Conservation (phyloP, 2,329 filamentous ascomycete species). For the Pezicula neosporulosa region DNA sequence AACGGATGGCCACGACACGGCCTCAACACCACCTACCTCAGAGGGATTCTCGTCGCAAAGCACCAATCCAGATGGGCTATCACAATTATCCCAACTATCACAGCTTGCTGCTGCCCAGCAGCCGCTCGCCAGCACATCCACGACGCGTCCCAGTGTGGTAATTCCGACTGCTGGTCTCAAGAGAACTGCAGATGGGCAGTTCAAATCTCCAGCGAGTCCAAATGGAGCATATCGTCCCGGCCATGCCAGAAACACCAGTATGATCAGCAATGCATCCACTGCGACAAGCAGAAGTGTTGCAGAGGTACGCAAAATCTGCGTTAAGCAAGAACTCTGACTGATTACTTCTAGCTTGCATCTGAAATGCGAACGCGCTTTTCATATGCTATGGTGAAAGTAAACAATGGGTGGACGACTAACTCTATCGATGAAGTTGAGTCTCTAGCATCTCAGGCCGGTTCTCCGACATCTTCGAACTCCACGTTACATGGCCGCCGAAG, state of each 20-base stretch:
- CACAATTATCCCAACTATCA: constrained; percentile 55
- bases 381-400: constrained; percentile 92
- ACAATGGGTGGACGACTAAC: constrained; percentile 81
- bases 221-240: constrained; percentile 26
- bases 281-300: constrained; percentile 66
- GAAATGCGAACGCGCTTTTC: constrained; percentile 81
- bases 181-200: constrained; percentile 70
- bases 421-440: constrained; percentile 76
- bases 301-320: constrained; percentile 54
- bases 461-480: constrained; percentile 57
- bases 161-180: constrained; percentile 51
- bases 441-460: constrained; percentile 65
- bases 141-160: constrained; percentile 15
- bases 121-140: constrained; percentile 16
- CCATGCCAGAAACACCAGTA: constrained; percentile 71
- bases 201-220: constrained; percentile 38
- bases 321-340: constrained; percentile 8
- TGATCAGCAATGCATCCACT: constrained; percentile 57
- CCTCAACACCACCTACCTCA: constrained; percentile 33
- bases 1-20: constrained; percentile 34
- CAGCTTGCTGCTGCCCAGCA: constrained; percentile 52
- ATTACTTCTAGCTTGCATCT: constrained; percentile 32
- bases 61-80: constrained; percentile 46
- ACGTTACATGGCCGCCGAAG: constrained; percentile 49
- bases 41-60: constrained; percentile 32